Base-by-base conservation (phyloP, 2,329 filamentous ascomycete species). In the Rhynchosporium agropyri region DNA sequence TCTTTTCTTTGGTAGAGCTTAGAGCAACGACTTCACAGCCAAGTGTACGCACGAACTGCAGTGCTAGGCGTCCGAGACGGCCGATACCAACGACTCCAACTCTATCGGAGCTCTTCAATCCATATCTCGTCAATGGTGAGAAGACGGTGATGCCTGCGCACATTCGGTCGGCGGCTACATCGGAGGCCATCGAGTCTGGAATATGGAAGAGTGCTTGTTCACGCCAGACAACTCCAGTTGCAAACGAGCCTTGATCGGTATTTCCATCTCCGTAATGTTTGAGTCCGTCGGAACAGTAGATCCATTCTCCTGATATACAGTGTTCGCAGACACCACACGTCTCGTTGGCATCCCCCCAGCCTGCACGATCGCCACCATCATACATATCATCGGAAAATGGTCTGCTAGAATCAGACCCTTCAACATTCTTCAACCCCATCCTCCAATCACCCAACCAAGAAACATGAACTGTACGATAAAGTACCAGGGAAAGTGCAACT, bases 41-140 rank as follows among this genome's bases (percentile, higher is more conserved):
- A 82, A 86, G 84, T 73, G 84, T 84, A 7, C 79, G 75, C 0
- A 84, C 84, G 68, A 85, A 87, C 67, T 86, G 83, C 60, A 88
- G 83, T 8, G 84, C 85, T 46, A 87, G 73, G 71, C 87, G 85
- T 1, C 84, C 85, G 2, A 87, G 76, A 29, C 85, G 85, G 48
- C 87, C 80, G 46, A 88, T 77, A 48, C 84, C 85, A 13, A 88
- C 77, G 50, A 76, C 67, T 4, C 73, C 75, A 50, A 77, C 71
- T n/a, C 67, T 60, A 59, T 73, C 71, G 1, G 65, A 68, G 9
- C 65, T 66, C 60, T 73, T 71, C 15, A 63, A 58, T 13, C 77
- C 79, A 64, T 75, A 77, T 8, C 58, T 54, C 12, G 66, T 65
- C 6, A 76, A 66, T 3, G 70, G 69, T 45, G 68, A 68, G 53